Conservation (phyloP, 345 rosid species). For the Xanthoceras sorbifolium region DNA sequence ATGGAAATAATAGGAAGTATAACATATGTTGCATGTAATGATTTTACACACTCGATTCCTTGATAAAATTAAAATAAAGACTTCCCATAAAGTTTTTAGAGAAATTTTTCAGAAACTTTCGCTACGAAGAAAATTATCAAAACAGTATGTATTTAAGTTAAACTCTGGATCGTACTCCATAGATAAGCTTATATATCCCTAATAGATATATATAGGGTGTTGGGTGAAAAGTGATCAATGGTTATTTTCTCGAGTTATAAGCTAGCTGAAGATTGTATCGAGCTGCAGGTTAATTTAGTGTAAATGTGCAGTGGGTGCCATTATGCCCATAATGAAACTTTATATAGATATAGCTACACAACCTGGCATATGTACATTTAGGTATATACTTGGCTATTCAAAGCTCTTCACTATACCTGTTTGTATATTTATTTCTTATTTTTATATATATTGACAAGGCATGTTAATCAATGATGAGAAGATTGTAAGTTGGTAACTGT, state of each 20-base stretch:
- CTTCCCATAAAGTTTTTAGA: background rate
- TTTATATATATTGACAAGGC: background rate
- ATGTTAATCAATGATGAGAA: slow-evolving; percentile 15
- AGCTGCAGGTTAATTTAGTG: background rate
- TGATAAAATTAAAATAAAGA: background rate
- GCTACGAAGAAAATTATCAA: too few species aligned
- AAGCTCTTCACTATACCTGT: slow-evolving; percentile 2
- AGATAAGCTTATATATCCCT: background rate
- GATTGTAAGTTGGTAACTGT: background rate
- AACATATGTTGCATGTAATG: too few species aligned
- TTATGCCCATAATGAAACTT: background rate
- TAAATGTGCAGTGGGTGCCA: background rate
- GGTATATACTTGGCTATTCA: background rate
- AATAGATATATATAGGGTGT: background rate
- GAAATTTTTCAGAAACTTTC: too few species aligned
- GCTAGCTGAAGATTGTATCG: background rate
- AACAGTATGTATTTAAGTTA: too few species aligned
- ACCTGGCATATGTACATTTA: background rate
- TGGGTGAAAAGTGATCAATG: background rate
- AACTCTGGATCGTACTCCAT: too few species aligned
- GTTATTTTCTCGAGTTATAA: too few species aligned
- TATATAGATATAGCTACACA: background rate
- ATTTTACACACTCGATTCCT: background rate
- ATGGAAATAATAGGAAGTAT: too few species aligned
- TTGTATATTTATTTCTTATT: background rate